Evolutionary conservation across 2,329 filamentous ascomycete species (phyloP), one percentile per base, ranked within the genome.

Genomic region (Metarhizium robertsii): DNA sequence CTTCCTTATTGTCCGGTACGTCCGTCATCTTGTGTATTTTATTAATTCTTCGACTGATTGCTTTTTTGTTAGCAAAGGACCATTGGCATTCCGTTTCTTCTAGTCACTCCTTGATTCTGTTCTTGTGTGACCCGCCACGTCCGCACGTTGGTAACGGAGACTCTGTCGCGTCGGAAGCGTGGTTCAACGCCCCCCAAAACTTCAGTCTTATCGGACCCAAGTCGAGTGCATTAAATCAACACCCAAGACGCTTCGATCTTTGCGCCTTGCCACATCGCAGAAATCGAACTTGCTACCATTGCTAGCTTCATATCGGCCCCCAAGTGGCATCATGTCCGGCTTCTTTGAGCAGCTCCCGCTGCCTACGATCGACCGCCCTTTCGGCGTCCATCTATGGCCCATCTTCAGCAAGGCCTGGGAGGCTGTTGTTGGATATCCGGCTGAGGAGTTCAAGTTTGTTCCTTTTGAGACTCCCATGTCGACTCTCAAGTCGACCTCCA

Each of bases 321-420:
- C 32, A 43, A 14, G 61, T 64, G 64, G 63, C 58, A 67, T 73
- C 69, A 69, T 67, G 53, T 57, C 69, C 55, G 57, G 71, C 74
- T 75, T 80, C 61, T 78, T 73, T 73, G 76, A 80, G 67, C 73
- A 79, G 64, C 66, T 85, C 59, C 79, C 89, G 69, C 70, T 84
- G 62, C 92, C 92, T 55, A 90, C 90, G 59, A 79, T 97, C 73
- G 92, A 96, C 71, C 85, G 88, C 61, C 92, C 92, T 38, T 97
- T 97, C 67, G 94, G 92, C 71, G 77, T 97, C 63, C 80, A 88
- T 61, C 76, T 96, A 72, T 97, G 94, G 94, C 90, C 92, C 65
- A 84, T 95, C 74, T 97, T 97, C 81, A 88, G 87, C 76, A 90
- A 91, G 77, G 85, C 79, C 64, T 97, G 87, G 75, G 86, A 87